Percentiles rank a stretch among this genome's conserved stretches.
Conservation (phyloP, 306 rosid genomes). For the Rubus idaeus region DNA sequence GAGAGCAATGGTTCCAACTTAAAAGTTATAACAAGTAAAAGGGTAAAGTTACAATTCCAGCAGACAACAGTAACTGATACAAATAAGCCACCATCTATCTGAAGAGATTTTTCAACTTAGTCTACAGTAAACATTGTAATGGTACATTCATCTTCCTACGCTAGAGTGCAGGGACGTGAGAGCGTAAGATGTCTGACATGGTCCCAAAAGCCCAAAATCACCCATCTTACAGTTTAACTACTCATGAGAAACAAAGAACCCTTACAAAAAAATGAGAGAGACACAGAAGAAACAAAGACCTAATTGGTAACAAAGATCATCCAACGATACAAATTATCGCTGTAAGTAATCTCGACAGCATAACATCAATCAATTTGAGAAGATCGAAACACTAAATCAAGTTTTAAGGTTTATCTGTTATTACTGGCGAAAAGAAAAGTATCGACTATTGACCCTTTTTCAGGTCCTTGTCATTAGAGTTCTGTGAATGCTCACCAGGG, state of each 20-base stretch:
- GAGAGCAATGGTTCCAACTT: no score
- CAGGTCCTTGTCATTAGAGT: slow-evolving; percentile 12
- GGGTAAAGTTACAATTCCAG: neutral
- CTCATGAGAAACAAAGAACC: no score
- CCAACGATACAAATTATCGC: neutral
- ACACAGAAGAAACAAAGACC: neutral
- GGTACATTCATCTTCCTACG: neutral
- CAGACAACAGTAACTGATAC: neutral
- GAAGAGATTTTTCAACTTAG: neutral
- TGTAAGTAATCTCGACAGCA: slow-evolving; percentile 1
- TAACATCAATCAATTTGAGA: slow-evolving; percentile 1
- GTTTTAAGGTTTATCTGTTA: neutral
- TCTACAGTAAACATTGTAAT: neutral
- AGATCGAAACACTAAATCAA: neutral
- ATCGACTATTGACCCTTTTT: slow-evolving; percentile 19
- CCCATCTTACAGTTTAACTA: no score
- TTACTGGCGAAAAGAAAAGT: neutral
- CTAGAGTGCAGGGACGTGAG: neutral
- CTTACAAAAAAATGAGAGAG: neutral
- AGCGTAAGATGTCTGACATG: neutral
- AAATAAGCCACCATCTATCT: neutral
- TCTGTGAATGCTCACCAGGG: slow-evolving; percentile 7
- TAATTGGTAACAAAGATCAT: neutral
- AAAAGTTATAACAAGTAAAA: no score
- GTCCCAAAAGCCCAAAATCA: no score